Percentiles rank a stretch among this genome's conserved stretches.
These are phyloP conservation scores for Apiospora pterosperma DNA, from an alignment of 2,329 filamentous ascomycete genomes.

Conservation along the genomic window DNA sequence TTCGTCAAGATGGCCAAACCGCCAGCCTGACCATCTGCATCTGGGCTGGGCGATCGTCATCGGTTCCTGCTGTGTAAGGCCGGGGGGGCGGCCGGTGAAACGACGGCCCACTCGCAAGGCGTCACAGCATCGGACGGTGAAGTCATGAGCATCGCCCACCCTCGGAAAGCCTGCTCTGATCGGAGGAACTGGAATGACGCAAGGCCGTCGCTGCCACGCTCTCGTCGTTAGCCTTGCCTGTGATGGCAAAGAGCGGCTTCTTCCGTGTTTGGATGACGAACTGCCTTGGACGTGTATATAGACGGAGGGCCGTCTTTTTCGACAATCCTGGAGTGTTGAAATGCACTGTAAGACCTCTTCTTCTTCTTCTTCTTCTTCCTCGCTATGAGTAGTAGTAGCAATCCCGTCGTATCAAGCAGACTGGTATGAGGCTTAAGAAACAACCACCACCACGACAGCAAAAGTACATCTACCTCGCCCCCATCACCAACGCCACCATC, in stretches of 20 bases:
- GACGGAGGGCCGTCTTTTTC: not conserved
- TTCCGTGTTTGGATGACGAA: not conserved
- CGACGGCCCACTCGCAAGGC: not conserved
- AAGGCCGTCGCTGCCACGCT: not conserved
- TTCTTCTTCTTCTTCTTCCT: no score
- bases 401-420: not conserved
- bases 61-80: not conserved
- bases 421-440: not conserved
- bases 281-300: not conserved
- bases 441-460: not conserved
- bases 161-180: not conserved
- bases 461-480: not conserved
- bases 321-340: not conserved
- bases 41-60: not conserved
- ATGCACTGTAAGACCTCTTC: not conserved
- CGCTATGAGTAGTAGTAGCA: no score
- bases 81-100: not conserved
- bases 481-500: not conserved
- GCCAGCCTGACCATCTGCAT: not conserved
- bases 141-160: not conserved
- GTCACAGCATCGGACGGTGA: slow-evolving; percentile 1
- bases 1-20: not conserved
- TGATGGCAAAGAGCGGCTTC: not conserved
- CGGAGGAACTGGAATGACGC: not conserved
- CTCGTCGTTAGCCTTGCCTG: not conserved